Conservation (phyloP, 2,329 filamentous ascomycete genomes). For the Huntiella moniliformis region DNA sequence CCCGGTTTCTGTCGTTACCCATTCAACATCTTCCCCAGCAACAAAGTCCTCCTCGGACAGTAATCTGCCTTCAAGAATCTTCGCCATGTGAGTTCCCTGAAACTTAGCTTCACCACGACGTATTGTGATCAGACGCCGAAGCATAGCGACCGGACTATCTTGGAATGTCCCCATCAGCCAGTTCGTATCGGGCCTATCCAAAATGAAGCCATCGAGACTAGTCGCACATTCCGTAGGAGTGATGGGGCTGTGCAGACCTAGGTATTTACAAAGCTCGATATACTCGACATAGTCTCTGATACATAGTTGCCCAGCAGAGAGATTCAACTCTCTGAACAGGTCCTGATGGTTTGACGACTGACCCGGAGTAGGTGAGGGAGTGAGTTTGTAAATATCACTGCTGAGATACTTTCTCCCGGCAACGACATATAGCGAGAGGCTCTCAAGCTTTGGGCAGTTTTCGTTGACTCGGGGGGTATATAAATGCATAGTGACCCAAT, state of each 20-base stretch:
- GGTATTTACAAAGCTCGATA: slow-evolving; percentile 26
- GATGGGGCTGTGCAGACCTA: slow-evolving; percentile 27
- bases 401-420: slow-evolving; percentile 13
- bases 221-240: slow-evolving; percentile 13
- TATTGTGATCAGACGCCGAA: slow-evolving; percentile 21
- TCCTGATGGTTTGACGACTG: not conserved
- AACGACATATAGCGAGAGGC: slow-evolving; percentile 25
- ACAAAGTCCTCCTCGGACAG: slow-evolving; percentile 14
- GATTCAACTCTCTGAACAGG: slow-evolving; percentile 32
- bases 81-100: slow-evolving; percentile 24
- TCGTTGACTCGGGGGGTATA: slow-evolving; percentile 29
- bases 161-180: too few relatives aligned
- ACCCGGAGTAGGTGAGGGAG: slow-evolving; percentile 8
- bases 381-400: not conserved
- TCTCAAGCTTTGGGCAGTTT: slow-evolving; percentile 23
- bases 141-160: slow-evolving; percentile 21
- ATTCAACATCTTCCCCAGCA: too few relatives aligned
- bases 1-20: too few relatives aligned
- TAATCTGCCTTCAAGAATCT: slow-evolving; percentile 19
- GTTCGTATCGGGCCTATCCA: slow-evolving; percentile 10
- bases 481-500: slow-evolving; percentile 26
- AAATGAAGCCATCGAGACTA: slow-evolving; percentile 20
- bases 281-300: slow-evolving; percentile 37
- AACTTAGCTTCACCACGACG: slow-evolving; percentile 21
- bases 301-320: slow-evolving; percentile 53